Conservation (phyloP, 495 filamentous ascomycete genomes). For the Xanthoparmelia taractica region DNA sequence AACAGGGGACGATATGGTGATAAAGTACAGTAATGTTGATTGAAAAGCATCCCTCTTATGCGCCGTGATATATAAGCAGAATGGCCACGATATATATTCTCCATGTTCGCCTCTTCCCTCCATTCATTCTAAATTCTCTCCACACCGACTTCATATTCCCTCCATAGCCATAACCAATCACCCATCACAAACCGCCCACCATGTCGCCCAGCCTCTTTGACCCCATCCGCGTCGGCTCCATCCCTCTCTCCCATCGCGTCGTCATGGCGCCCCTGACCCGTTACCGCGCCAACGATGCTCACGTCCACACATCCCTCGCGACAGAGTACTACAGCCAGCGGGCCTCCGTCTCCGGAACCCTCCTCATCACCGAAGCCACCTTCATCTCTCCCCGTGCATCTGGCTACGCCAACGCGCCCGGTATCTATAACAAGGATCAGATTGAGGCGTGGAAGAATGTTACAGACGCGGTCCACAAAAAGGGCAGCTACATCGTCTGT, state of each 20-base stretch:
- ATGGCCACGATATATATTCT: background rate
- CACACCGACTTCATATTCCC: background rate
- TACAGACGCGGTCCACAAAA: slow-evolving; percentile 58
- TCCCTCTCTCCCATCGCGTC: slow-evolving; percentile 47
- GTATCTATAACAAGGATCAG: slow-evolving; percentile 56
- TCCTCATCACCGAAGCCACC: slow-evolving; percentile 59
- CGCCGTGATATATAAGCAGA: no score
- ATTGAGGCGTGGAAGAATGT: slow-evolving; percentile 54
- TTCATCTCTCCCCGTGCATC: slow-evolving; percentile 49
- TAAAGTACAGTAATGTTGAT: no score
- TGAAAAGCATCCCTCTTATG: no score
- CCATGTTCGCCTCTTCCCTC: background rate
- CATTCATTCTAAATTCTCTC: background rate
- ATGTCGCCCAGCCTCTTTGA: slow-evolving; percentile 39
- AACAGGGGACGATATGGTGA: no score
- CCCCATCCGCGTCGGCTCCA: slow-evolving; percentile 44
- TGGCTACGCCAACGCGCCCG: slow-evolving; percentile 51
- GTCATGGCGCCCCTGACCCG: slow-evolving; percentile 50
- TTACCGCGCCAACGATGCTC: slow-evolving; percentile 39
- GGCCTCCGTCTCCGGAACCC: slow-evolving; percentile 50
- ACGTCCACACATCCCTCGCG: slow-evolving; percentile 39
- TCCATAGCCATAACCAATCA: background rate
- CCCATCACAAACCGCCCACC: background rate
- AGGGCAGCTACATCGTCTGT: slow-evolving; percentile 53
- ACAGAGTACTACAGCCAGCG: slow-evolving; percentile 56